These are phyloP conservation scores for Euryodendron excelsum DNA, from an alignment of 148 eudicot genomes.

Conservation along the genomic window DNA sequence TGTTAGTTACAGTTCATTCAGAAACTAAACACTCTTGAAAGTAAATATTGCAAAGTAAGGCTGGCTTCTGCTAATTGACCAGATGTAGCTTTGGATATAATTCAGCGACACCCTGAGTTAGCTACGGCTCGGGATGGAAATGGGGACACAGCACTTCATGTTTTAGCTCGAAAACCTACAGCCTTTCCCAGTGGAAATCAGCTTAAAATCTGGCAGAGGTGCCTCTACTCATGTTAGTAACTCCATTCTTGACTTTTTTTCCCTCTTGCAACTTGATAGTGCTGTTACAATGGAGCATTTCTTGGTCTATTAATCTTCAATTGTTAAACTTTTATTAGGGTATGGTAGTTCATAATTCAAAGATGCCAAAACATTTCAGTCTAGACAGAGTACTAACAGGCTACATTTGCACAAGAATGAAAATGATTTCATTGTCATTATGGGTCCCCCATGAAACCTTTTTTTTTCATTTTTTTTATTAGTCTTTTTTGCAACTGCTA, in stretches of 20 bases:
- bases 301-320: background rate
- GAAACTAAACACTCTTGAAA: background rate
- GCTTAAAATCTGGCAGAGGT: constrained; percentile 7
- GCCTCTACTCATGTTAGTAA: constrained; percentile 9
- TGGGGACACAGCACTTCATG: constrained; percentile 19
- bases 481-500: no score
- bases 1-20: background rate
- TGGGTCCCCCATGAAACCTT: background rate
- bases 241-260: background rate
- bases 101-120: constrained; percentile 3
- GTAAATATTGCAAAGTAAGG: background rate
- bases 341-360: background rate
- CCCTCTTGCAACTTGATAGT: background rate
- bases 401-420: background rate
- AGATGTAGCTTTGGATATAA: constrained; percentile 12
- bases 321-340: background rate
- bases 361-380: background rate
- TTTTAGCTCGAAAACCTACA: constrained; percentile 12
- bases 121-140: constrained; percentile 10
- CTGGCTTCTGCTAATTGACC: background rate
- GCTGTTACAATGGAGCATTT: background rate
- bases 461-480: background rate
- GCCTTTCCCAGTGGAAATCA: constrained; percentile 13
- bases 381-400: background rate
- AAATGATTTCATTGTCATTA: background rate